These are phyloP conservation scores for Heterobasidion irregulare DNA, from an alignment of 1,284 basidiomycete species.

Conservation along the genomic window DNA sequence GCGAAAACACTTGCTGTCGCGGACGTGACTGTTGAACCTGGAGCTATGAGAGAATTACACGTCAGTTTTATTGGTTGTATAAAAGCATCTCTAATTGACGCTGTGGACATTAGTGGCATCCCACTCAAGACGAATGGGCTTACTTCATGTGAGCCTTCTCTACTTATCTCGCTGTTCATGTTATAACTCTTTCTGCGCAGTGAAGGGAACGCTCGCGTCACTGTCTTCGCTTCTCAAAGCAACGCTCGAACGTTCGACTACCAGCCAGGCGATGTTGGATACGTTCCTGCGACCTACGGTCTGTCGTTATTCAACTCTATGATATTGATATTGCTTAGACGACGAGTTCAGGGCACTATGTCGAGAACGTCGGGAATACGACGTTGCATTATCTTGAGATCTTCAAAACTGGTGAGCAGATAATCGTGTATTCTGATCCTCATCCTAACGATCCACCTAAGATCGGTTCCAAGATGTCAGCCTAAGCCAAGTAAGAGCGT, in stretches of 20 bases:
- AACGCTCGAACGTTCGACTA: constrained; percentile 66
- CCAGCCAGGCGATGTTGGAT: constrained; percentile 52
- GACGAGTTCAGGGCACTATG: constrained; percentile 43
- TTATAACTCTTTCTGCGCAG: constrained; percentile 19
- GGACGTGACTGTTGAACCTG: constrained; percentile 61
- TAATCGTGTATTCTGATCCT: neutral
- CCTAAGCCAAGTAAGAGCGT: constrained; percentile 38
- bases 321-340: neutral
- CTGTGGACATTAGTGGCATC: constrained; percentile 51
- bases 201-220: constrained; percentile 49
- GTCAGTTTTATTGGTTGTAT: constrained; percentile 8
- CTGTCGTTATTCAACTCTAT: constrained; percentile 3
- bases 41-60: constrained; percentile 45
- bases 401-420: constrained; percentile 41
- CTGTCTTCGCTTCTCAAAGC: constrained; percentile 51
- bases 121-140: constrained; percentile 62
- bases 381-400: constrained; percentile 59
- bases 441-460: neutral
- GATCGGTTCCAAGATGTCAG: constrained; percentile 59
- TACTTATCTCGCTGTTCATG: neutral
- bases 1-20: constrained; percentile 56
- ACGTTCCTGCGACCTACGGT: constrained; percentile 50
- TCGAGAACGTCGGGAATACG: constrained; percentile 64
- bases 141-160: constrained; percentile 33
- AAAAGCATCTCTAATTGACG: neutral